These are phyloP conservation scores for Cystobasidium tubakii DNA, from an alignment of 768 basidiomycete species.

Conservation along the genomic window DNA sequence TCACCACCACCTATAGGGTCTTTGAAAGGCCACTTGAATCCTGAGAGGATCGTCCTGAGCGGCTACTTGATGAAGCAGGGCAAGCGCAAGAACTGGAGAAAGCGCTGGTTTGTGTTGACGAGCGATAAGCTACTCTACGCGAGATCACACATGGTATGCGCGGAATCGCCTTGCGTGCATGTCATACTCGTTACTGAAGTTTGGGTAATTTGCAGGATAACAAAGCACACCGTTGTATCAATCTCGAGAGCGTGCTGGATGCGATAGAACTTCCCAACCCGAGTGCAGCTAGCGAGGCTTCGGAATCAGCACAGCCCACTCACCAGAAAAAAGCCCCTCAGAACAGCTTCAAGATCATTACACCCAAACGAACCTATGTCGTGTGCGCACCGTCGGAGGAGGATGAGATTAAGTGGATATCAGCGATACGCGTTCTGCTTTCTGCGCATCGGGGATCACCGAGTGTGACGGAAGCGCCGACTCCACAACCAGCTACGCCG, in stretches of 20 bases:
- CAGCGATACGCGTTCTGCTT: conserved; percentile 85
- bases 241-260: conserved; percentile 77
- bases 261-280: conserved; percentile 67
- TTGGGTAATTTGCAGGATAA: conserved; percentile 64
- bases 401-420: conserved; percentile 97
- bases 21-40: conserved; percentile 39
- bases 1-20: neutral
- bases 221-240: conserved; percentile 77
- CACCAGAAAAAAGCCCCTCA: conserved; percentile 3
- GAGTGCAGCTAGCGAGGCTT: conserved; percentile 47
- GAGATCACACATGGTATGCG: conserved; percentile 86
- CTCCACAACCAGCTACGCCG: neutral
- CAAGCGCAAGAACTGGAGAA: conserved; percentile 88
- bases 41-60: conserved; percentile 70
- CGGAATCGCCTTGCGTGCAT: too few relatives aligned
- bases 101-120: conserved; percentile 93
- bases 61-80: conserved; percentile 91
- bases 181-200: neutral
- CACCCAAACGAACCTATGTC: conserved; percentile 79
- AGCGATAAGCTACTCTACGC: conserved; percentile 81
- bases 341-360: conserved; percentile 87
- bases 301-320: conserved; percentile 45
- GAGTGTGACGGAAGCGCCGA: conserved; percentile 1
- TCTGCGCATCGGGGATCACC: conserved; percentile 50
- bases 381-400: conserved; percentile 93